phyloP scores from a whole-genome alignment of 1,284 basidiomycete species.

The Chondrostereum purpureum region DNA sequence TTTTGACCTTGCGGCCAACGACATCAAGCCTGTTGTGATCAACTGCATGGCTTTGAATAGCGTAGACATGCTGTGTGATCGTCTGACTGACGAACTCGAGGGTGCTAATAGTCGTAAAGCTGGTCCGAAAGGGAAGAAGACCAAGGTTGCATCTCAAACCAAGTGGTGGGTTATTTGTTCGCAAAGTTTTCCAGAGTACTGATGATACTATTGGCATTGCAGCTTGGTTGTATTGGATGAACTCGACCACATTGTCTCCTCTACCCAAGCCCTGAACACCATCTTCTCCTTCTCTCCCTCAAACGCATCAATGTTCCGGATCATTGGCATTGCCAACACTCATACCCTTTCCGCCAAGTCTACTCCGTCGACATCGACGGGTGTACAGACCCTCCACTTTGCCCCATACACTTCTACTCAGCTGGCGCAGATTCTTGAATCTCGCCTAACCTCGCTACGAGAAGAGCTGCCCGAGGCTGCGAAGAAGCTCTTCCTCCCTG shows the following conservation, averaged over 20 bases:
- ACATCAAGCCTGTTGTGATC: slow-evolving; percentile 46
- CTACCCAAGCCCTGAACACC: slow-evolving; percentile 45
- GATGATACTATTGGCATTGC: no score
- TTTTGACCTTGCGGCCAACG: slow-evolving; percentile 26
- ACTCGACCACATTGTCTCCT: slow-evolving; percentile 66
- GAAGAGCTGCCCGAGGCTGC: slow-evolving; percentile 26
- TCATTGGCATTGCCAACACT: slow-evolving; percentile 78
- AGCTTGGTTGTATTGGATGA: slow-evolving; percentile 76
- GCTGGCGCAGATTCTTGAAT: slow-evolving; percentile 56
- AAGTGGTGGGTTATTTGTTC: slow-evolving; percentile 47
- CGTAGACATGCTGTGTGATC: slow-evolving; percentile 65
- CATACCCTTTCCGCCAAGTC: slow-evolving; percentile 65
- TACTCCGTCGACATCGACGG: slow-evolving; percentile 29
- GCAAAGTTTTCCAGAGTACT: slow-evolving; percentile 6
- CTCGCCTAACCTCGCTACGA: slow-evolving; percentile 44
- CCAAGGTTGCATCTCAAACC: slow-evolving; percentile 24
- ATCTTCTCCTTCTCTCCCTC: slow-evolving; percentile 59
- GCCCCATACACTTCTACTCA: slow-evolving; percentile 66
- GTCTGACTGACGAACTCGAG: slow-evolving; percentile 52
- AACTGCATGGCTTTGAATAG: slow-evolving; percentile 73
- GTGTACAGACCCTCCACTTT: slow-evolving; percentile 67
- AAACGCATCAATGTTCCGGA: slow-evolving; percentile 42
- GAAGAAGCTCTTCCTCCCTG: slow-evolving; percentile 52
- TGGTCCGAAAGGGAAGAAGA: slow-evolving; percentile 19
- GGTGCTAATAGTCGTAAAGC: slow-evolving; percentile 9